A percentile compares a stretch with the other conserved stretches of the same genome.
Evolutionary conservation across 768 basidiomycete genomes (phyloP).

Genomic region (Tulasnella sp.): DNA sequence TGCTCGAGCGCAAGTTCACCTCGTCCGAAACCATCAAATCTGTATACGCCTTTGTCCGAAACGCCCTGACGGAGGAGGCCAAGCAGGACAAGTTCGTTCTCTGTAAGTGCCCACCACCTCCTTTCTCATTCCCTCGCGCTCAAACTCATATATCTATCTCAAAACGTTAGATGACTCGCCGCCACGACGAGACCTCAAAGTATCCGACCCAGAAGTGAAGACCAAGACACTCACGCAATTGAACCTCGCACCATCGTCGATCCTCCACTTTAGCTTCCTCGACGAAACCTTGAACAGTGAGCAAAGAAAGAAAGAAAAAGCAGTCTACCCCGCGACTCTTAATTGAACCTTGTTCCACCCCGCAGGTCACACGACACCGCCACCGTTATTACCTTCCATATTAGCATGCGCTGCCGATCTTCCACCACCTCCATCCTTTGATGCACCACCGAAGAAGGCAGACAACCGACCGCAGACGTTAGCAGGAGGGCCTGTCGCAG

Average conservation of each 20-base stretch:
- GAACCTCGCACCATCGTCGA: slow-evolving; percentile 67
- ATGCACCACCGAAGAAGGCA: slow-evolving; percentile 19
- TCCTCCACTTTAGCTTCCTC: slow-evolving; percentile 66
- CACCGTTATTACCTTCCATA: slow-evolving; percentile 53
- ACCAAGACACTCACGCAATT: slow-evolving; percentile 58
- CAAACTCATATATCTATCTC: background rate
- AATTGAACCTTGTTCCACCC: background rate
- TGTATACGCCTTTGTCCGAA: slow-evolving; percentile 76
- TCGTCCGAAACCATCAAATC: slow-evolving; percentile 71
- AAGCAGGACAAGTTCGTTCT: slow-evolving; percentile 74
- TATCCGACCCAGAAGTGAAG: slow-evolving; percentile 63
- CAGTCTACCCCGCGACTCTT: too few species aligned
- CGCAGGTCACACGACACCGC: slow-evolving; percentile 43
- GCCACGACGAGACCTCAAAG: slow-evolving; percentile 72
- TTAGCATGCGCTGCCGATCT: slow-evolving; percentile 53
- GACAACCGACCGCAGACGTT: background rate
- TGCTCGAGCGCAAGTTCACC: slow-evolving; percentile 67
- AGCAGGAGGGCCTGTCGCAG: slow-evolving; percentile 6
- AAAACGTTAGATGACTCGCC: slow-evolving; percentile 58
- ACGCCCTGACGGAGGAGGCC: slow-evolving; percentile 59
- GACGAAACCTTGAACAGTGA: slow-evolving; percentile 61
- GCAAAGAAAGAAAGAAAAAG: too few species aligned
- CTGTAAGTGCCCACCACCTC: slow-evolving; percentile 42
- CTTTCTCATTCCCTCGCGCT: background rate
- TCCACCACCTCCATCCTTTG: slow-evolving; percentile 42